A percentile compares a stretch with the other conserved stretches of the same genome.
phyloP scores from a whole-genome alignment of 768 basidiomycete genomes.

The Harrya chromipes region DNA sequence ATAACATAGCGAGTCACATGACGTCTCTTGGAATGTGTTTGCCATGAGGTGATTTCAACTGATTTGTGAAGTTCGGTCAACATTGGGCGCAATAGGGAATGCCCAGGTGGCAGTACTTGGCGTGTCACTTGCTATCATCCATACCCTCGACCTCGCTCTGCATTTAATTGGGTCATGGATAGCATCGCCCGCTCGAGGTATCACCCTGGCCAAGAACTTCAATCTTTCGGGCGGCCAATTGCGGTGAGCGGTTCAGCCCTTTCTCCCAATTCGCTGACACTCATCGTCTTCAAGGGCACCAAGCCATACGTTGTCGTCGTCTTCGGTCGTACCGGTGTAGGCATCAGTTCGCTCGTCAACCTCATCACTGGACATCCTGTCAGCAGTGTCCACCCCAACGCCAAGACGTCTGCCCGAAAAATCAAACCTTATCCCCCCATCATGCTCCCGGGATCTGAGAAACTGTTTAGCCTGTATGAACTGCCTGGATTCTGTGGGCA shows the following conservation, averaged over 20 bases:
- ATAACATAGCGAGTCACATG: background rate
- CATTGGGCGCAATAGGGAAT: constrained; percentile 2
- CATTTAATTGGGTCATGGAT: background rate
- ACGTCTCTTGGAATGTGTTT: background rate
- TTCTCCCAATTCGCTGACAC: background rate
- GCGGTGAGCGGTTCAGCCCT: background rate
- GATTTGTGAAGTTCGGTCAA: too few relatives aligned
- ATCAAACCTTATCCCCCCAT: background rate
- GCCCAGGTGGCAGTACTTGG: background rate
- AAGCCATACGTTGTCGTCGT: constrained; percentile 24
- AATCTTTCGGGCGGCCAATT: background rate
- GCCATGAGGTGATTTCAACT: constrained; percentile 23
- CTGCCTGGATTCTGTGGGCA: constrained; percentile 19
- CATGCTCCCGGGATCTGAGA: background rate
- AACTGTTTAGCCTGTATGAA: constrained; percentile 18
- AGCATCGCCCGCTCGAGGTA: background rate
- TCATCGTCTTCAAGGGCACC: background rate
- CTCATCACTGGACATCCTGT: constrained; percentile 21
- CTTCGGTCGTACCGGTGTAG: constrained; percentile 29
- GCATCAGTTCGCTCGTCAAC: constrained; percentile 29
- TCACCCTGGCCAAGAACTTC: background rate
- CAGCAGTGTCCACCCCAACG: constrained; percentile 16
- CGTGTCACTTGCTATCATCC: background rate
- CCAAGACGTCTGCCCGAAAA: background rate
- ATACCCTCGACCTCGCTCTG: background rate